These are phyloP conservation scores for Sphagnum magellanicum DNA, from an alignment of 228 moss, liverwort and hornwort genomes.

Conservation along the genomic window DNA sequence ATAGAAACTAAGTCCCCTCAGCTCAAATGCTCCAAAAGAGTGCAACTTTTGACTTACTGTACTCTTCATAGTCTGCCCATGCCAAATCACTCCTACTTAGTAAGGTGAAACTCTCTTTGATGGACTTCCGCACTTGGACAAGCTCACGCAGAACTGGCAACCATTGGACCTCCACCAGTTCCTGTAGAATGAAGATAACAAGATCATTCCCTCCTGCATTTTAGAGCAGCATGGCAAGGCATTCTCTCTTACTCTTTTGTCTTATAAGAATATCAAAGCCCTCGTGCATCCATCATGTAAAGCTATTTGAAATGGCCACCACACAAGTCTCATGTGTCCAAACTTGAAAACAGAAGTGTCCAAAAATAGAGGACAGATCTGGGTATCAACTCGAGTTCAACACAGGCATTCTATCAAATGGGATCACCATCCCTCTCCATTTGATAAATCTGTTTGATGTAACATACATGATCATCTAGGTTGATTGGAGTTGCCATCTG, in stretches of 20 bases:
- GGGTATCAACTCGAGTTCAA: not conserved
- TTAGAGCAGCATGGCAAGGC: too few relatives aligned
- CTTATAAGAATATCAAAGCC: too few relatives aligned
- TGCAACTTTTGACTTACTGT: constrained; percentile 44
- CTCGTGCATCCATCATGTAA: not conserved
- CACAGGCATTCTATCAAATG: not conserved
- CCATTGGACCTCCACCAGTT: constrained; percentile 89
- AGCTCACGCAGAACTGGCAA: constrained; percentile 85
- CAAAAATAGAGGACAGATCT: not conserved
- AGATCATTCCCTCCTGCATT: too few relatives aligned
- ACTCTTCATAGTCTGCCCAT: constrained; percentile 53
- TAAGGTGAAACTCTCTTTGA: constrained; percentile 67
- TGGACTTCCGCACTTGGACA: constrained; percentile 86
- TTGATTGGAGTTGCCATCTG: constrained; percentile 77
- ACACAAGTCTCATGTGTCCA: not conserved
- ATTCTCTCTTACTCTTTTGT: too few relatives aligned
- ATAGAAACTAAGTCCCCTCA: too few relatives aligned
- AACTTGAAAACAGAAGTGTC: not conserved
- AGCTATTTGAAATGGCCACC: not conserved
- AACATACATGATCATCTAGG: constrained; percentile 66
- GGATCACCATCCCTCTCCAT: not conserved
- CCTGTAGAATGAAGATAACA: constrained; percentile 28
- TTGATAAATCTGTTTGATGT: not conserved
- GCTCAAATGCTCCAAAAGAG: too few relatives aligned
- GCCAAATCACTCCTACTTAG: constrained; percentile 46